Evolutionary conservation across 1,139 yeast species (phyloP).

Genomic region (Hemisphaericaspora xylofermentans): DNA sequence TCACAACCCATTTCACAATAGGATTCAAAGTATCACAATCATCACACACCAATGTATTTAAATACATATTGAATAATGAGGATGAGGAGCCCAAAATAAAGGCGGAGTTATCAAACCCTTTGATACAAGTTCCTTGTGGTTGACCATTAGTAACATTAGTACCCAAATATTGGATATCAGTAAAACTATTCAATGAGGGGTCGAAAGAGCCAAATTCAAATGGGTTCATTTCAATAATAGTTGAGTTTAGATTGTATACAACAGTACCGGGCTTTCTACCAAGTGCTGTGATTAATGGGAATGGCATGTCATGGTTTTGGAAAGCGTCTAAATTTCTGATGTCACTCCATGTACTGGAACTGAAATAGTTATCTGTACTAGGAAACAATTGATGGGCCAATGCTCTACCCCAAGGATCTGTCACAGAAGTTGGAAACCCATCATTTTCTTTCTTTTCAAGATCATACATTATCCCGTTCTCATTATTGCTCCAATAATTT

Average conservation of each 20-base stretch:
- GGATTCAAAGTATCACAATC: slow-evolving; percentile 46
- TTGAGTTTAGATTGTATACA: slow-evolving; percentile 35
- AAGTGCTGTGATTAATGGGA: slow-evolving; percentile 36
- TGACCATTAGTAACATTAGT: slow-evolving; percentile 32
- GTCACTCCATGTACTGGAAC: slow-evolving; percentile 32
- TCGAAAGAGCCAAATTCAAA: slow-evolving; percentile 47
- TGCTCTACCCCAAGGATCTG: slow-evolving; percentile 42
- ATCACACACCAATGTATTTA: slow-evolving; percentile 55
- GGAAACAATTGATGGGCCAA: slow-evolving; percentile 40
- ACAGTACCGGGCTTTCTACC: slow-evolving; percentile 38
- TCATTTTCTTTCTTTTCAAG: slow-evolving; percentile 31
- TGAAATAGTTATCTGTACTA: slow-evolving; percentile 24
- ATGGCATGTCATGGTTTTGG: slow-evolving; percentile 39
- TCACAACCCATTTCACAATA: slow-evolving; percentile 47
- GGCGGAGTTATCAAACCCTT: slow-evolving; percentile 45
- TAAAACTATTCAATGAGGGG: slow-evolving; percentile 36
- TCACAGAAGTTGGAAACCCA: slow-evolving; percentile 30
- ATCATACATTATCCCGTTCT: slow-evolving; percentile 29
- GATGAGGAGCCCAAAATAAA: slow-evolving; percentile 48
- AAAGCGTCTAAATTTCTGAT: slow-evolving; percentile 28
- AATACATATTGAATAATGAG: slow-evolving; percentile 69
- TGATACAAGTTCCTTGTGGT: slow-evolving; percentile 28
- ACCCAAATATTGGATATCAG: slow-evolving; percentile 38
- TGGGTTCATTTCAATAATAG: slow-evolving; percentile 43
- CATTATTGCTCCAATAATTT: slow-evolving; percentile 27